Evolutionary conservation across 352 stramenopile genomes (phyloP).

Genomic region (Globisporangium spinosum): DNA sequence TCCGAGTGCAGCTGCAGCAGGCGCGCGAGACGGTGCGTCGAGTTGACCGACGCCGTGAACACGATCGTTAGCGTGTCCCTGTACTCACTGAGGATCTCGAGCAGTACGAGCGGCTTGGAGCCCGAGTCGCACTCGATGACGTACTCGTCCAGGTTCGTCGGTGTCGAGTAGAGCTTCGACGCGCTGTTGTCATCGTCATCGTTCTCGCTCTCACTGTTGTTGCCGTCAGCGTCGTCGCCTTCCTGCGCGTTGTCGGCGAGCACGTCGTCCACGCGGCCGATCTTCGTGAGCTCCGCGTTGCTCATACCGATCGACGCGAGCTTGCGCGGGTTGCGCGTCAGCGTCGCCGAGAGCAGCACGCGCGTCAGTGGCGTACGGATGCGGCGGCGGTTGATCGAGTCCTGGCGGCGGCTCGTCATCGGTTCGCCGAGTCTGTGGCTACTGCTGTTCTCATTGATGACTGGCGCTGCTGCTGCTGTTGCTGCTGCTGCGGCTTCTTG

Average conservation of each 20-base stretch:
- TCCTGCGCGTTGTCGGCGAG: constrained; percentile 65
- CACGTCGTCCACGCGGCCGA: constrained; percentile 56
- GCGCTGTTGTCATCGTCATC: constrained; percentile 15
- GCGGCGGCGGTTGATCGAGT: constrained; percentile 74
- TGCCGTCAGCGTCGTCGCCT: constrained; percentile 30
- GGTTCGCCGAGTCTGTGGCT: not conserved
- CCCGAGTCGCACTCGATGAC: constrained; percentile 92
- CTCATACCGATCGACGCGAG: constrained; percentile 92
- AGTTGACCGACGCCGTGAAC: constrained; percentile 96
- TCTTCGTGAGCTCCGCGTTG: constrained; percentile 93
- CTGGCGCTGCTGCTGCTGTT: constrained; percentile 23
- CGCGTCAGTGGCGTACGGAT: constrained; percentile 90
- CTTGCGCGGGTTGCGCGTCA: constrained; percentile 96
- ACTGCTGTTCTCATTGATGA: not conserved
- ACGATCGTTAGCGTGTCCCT: constrained; percentile 86
- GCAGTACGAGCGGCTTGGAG: constrained; percentile 94
- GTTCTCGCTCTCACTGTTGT: constrained; percentile 25
- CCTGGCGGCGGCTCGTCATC: constrained; percentile 68
- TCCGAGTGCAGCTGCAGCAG: constrained; percentile 89
- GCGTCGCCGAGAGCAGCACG: constrained; percentile 96
- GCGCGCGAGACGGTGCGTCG: constrained; percentile 93
- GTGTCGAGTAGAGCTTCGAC: constrained; percentile 76
- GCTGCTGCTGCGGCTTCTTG: constrained; percentile 36
- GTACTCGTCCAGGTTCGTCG: constrained; percentile 78
- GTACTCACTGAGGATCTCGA: constrained; percentile 90